phyloP scores from a whole-genome alignment of 345 rosid species.

The Lenwebbia sp. region DNA sequence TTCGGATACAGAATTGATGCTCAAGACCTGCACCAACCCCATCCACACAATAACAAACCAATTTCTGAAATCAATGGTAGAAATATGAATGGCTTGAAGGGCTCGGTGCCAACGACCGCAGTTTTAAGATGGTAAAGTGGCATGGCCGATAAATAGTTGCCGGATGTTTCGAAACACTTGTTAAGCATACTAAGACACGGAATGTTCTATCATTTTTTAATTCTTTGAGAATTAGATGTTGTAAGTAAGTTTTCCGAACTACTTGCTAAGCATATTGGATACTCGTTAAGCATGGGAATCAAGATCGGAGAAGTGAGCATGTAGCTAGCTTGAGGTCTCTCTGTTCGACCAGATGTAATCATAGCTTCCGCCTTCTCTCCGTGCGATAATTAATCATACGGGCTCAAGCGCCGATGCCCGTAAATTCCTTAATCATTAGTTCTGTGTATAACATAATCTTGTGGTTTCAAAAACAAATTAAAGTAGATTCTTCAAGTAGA shows the following conservation, averaged over 20 bases:
- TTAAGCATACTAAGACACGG: not conserved
- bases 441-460: not conserved
- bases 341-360: fast-evolving
- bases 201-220: not conserved
- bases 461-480: not conserved
- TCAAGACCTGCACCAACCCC: not conserved
- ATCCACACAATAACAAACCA: not conserved
- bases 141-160: not conserved
- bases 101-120: not conserved
- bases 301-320: not conserved
- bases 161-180: not conserved
- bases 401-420: not conserved
- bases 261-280: not conserved
- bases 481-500: not conserved
- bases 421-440: not conserved
- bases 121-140: not conserved
- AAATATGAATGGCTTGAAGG: not conserved
- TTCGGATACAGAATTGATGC: not conserved
- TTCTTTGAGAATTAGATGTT: not conserved
- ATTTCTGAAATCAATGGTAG: not conserved
- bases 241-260: not conserved
- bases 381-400: not conserved
- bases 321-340: not conserved
- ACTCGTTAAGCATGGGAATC: fast-evolving
- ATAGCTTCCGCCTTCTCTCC: not conserved